A percentile compares a stretch with the other conserved stretches of the same genome.
Conservation (phyloP, 75 land plant genomes). For the Cunninghamia lanceolata region DNA sequence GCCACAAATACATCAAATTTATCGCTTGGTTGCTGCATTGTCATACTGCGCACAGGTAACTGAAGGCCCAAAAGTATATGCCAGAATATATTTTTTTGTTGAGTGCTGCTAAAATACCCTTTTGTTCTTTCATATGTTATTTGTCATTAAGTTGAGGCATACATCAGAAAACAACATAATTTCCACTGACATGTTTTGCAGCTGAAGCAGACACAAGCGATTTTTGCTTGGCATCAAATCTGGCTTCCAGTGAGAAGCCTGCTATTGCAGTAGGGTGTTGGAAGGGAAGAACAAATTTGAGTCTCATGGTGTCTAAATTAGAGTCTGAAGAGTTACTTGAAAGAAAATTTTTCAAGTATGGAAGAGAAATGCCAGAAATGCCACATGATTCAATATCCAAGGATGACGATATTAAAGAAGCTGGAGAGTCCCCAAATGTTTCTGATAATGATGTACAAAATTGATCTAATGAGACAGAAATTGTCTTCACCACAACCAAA, state of each 20-base stretch:
- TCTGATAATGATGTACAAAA: background rate
- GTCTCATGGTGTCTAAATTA: conserved; percentile 70
- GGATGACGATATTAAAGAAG: background rate
- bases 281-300: conserved; percentile 81
- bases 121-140: background rate
- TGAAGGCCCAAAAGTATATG: background rate
- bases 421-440: background rate
- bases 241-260: conserved; percentile 7
- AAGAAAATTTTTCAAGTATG: conserved; percentile 33
- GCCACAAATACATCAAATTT: conserved; percentile 53
- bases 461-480: background rate
- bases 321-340: conserved; percentile 85
- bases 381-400: background rate
- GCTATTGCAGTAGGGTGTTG: conserved; percentile 88
- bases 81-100: background rate
- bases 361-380: conserved; percentile 6
- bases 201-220: conserved; percentile 1
- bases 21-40: conserved; percentile 76
- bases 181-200: background rate
- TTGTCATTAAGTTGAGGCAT: background rate
- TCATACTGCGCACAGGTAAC: conserved; percentile 60
- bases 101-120: no score
- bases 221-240: background rate
- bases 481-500: background rate
- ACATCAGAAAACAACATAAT: background rate